Conservation (phyloP, 2,329 filamentous ascomycete genomes). For the Xylariaceae sp. region DNA sequence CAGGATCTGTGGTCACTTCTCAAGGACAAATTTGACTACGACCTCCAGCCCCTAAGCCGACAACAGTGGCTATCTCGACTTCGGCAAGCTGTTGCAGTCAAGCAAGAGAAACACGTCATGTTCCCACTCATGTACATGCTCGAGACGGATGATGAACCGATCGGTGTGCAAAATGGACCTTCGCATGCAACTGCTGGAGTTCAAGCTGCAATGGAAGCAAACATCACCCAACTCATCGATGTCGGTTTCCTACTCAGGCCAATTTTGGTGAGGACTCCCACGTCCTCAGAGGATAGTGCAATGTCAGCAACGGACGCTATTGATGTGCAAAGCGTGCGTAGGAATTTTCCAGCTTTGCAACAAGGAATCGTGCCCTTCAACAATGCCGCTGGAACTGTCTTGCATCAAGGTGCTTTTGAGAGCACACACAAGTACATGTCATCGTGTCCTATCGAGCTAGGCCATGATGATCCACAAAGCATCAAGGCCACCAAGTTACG, state of each 20-base stretch:
- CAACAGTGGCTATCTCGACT: neutral
- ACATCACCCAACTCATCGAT: no score
- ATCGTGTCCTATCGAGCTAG: neutral
- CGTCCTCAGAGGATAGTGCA: no score
- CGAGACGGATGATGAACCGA: neutral
- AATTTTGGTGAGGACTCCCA: no score
- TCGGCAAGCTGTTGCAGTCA: neutral
- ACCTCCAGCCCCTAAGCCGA: no score
- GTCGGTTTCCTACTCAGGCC: no score
- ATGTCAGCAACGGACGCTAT: neutral
- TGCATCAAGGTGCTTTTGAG: neutral
- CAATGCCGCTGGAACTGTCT: neutral
- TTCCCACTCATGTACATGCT: neutral
- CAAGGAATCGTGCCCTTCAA: neutral
- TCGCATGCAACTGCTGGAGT: neutral
- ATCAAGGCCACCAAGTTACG: neutral
- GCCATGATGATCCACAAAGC: neutral
- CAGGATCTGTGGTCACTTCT: no score
- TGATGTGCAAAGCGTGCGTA: neutral
- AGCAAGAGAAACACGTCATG: neutral
- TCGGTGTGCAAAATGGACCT: neutral
- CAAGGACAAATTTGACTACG: no score
- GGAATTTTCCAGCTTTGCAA: neutral
- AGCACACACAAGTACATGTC: neutral
- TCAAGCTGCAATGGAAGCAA: neutral